Percentiles rank a stretch among this genome's conserved stretches.
These are phyloP conservation scores for Dendrobium catenatum DNA, from an alignment of 106 monocot genomes.

Conservation along the genomic window DNA sequence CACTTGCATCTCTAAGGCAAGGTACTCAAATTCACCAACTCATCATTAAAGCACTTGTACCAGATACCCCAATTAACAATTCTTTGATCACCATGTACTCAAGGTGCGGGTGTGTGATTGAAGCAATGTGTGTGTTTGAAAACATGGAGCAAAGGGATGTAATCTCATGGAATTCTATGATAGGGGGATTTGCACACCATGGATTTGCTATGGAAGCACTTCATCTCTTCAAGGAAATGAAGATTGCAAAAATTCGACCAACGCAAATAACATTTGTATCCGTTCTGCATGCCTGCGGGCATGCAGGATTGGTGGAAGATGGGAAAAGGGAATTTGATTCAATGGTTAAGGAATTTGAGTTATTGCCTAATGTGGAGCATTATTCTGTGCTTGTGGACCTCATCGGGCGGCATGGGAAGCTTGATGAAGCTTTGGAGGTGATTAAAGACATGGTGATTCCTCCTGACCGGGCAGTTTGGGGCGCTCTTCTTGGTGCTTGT, in stretches of 20 bases:
- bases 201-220: constrained; percentile 56
- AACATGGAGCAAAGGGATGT: constrained; percentile 42
- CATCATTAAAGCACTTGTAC: constrained; percentile 37
- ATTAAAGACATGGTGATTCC: constrained; percentile 50
- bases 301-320: constrained; percentile 64
- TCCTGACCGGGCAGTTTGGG: constrained; percentile 75
- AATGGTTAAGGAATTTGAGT: constrained; percentile 56
- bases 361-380: constrained; percentile 57
- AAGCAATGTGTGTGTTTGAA: constrained; percentile 49
- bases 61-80: constrained; percentile 64
- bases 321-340: constrained; percentile 61
- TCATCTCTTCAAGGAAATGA: constrained; percentile 57
- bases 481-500: constrained; percentile 79
- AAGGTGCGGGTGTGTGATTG: constrained; percentile 50
- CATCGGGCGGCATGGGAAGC: constrained; percentile 58
- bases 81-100: constrained; percentile 90
- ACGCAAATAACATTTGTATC: constrained; percentile 81
- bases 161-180: constrained; percentile 88
- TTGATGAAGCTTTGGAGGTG: constrained; percentile 67
- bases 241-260: constrained; percentile 37
- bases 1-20: constrained; percentile 40
- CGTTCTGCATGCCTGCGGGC: constrained; percentile 64
- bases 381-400: constrained; percentile 88
- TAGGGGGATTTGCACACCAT: constrained; percentile 71
- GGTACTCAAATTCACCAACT: constrained; percentile 75